Evolutionary conservation across 257 asterid genomes (phyloP), one percentile per base, ranked within the genome.

Genomic region (Cinchona pubescens): DNA sequence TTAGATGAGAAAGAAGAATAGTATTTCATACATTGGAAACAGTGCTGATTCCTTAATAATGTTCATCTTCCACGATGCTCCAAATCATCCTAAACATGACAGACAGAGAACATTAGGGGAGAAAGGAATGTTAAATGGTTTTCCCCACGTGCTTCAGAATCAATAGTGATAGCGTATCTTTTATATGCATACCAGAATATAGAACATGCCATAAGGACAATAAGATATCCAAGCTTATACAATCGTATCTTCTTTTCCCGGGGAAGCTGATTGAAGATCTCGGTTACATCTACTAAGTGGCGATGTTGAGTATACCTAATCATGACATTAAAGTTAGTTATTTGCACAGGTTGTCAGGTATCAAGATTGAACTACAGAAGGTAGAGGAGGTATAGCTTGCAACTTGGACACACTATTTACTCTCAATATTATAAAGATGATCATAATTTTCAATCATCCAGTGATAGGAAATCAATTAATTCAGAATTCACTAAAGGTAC

Each of bases 261-360:
- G 14, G 88, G 79, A 71, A 93, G 90, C 82, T 86, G 95, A 81
- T 85, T 91, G 85, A 93, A 93, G 80, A 93, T 91, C 86, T 93
- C 98, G 48, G 98, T 93, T 62, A 93, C 97, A 79, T 93, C 96
- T 67, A 92, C 71, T 81, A 92, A 83, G 82, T 92, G 94, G 58
- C 77, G 85, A 14, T 68, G 73, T 59, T 77, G 71, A 61, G 76
- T 83, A 73, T 89, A 92, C 80, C 97, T 92, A 80, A 79, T 78
- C 73, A 76, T 30, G 73, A n/a, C 40, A 43, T 72, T 73, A 80
- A 68, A 49, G 65, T 75, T 37, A 74, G 40, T 69, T 74, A 75
- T 78, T 74, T 42, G 73, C 61, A 64, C 56, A 64, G 58, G 53
- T 45, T n/a, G 67, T 48, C 29, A 35, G 42, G 45, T 1, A 25